These are phyloP conservation scores for Crithidia expoeki DNA, from an alignment of 208 protist genomes.

Conservation along the genomic window DNA sequence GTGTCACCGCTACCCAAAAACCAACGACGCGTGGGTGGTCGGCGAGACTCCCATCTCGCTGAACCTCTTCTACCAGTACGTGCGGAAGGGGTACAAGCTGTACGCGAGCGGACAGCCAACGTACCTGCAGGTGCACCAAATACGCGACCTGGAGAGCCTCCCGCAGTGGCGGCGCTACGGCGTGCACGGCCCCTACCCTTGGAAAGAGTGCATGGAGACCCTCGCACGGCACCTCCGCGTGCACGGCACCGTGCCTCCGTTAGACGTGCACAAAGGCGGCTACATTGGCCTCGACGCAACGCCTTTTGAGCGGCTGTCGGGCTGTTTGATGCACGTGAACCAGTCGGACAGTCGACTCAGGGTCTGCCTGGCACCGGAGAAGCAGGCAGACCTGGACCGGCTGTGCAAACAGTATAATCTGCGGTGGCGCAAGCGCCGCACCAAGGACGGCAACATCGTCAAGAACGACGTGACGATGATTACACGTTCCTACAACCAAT, in stretches of 20 bases:
- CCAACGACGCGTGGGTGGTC: slow-evolving; percentile 82
- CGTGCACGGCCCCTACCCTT: slow-evolving; percentile 75
- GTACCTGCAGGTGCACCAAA: slow-evolving; percentile 68
- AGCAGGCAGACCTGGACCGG: slow-evolving; percentile 62
- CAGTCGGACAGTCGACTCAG: slow-evolving; percentile 57
- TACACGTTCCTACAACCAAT: slow-evolving; percentile 60
- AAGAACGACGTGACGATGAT: slow-evolving; percentile 64
- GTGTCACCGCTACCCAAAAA: slow-evolving; percentile 81
- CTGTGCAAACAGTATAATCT: slow-evolving; percentile 51
- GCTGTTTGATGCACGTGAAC: slow-evolving; percentile 80
- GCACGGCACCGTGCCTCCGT: slow-evolving; percentile 41
- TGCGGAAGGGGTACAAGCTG: slow-evolving; percentile 62
- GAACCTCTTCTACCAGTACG: slow-evolving; percentile 74
- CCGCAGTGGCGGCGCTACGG: slow-evolving; percentile 69
- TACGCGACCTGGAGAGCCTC: slow-evolving; percentile 74
- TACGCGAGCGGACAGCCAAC: slow-evolving; percentile 47
- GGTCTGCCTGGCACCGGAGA: slow-evolving; percentile 43
- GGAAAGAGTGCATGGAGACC: slow-evolving; percentile 72
- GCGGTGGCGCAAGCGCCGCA: slow-evolving; percentile 69
- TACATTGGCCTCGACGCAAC: slow-evolving; percentile 83
- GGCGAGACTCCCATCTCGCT: slow-evolving; percentile 73
- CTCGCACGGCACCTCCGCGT: slow-evolving; percentile 37
- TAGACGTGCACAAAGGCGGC: slow-evolving; percentile 82
- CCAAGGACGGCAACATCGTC: slow-evolving; percentile 38
- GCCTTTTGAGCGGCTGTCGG: slow-evolving; percentile 69